Base-by-base conservation (phyloP, 164 flowering plant genomes). In the Chloranthus sessilifolius region DNA sequence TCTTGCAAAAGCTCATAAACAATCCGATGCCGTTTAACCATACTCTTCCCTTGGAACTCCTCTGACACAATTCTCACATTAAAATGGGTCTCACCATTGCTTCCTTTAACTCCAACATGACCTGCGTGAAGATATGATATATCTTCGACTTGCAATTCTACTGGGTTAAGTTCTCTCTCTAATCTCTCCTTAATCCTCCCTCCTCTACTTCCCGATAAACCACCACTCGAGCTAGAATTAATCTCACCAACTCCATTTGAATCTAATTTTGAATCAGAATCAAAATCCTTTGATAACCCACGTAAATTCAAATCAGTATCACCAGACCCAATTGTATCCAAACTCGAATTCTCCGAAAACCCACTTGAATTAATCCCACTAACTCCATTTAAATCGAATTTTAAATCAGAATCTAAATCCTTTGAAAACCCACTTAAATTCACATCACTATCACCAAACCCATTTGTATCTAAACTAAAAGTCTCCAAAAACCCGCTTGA, bases 111-210 rank as follows among this genome's bases (percentile, higher is more conserved):
- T 20, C 87, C 94, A 9, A 74, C 83, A 53, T 92, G 98, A 16
- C 98, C 96, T 0, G 95, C 95, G 42, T 92, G 98, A 67, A 82
- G 94, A 70, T 85, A 70, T 7, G 96, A 88, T 22, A 83, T 64
- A 61, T 92, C 98, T 47, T 83, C 88, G 41, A 92, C 64, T 48
- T 65, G 65, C 72, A 92, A 66, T 39, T 74, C 94, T 37, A 64
- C 56, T 17, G 98, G 94, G 24, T 35, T 58, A 1, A 92, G 81
- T 66, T 74, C 88, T 23, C 60, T 76, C 60, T 72, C 76, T 64
- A 92, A 55, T 38, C 7, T 70, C 49, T 76, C 85, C 68, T 42
- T 79, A 16, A 92, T 92, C 50, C 86, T 82, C 76, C 50, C 62
- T 29, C 85, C 92, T 67, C 95, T 83, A 33, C 63, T 12, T 78